phyloP scores from a whole-genome alignment of 2,329 filamentous ascomycete genomes.

The Xylaria multiplex region DNA sequence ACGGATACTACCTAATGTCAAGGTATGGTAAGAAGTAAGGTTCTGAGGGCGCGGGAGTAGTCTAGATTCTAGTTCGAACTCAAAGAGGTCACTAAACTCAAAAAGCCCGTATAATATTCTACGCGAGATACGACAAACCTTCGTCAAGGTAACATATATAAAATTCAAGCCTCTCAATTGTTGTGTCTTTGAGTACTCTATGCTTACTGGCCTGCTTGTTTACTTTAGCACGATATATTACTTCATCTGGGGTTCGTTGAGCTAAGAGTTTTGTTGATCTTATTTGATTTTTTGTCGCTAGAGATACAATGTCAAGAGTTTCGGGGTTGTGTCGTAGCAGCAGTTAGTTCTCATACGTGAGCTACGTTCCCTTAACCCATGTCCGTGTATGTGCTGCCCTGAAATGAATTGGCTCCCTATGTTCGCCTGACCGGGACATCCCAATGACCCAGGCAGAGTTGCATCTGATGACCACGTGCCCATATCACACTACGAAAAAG shows the following conservation, averaged over 20 bases:
- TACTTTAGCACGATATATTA: not conserved
- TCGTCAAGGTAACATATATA: too few relatives aligned
- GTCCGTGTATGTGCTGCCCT: slow-evolving; percentile 37
- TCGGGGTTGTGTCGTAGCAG: slow-evolving; percentile 33
- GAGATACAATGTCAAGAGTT: slow-evolving; percentile 44
- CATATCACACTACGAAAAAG: slow-evolving; percentile 36
- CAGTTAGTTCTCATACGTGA: slow-evolving; percentile 33
- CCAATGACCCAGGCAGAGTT: slow-evolving; percentile 34
- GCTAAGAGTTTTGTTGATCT: slow-evolving; percentile 37
- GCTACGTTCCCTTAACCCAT: slow-evolving; percentile 41
- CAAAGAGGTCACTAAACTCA: not conserved
- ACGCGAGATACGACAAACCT: too few relatives aligned
- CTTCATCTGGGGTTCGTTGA: not conserved
- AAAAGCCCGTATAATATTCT: too few relatives aligned
- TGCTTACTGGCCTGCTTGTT: not conserved
- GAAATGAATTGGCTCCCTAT: slow-evolving; percentile 18
- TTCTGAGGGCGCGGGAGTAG: not conserved
- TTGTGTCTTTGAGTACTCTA: not conserved
- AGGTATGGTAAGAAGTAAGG: not conserved
- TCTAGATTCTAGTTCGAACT: not conserved
- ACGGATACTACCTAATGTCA: too few relatives aligned
- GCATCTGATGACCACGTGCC: slow-evolving; percentile 31
- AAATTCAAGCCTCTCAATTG: not conserved
- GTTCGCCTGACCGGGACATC: slow-evolving; percentile 29
- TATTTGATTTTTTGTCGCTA: slow-evolving; percentile 41